phyloP scores from a whole-genome alignment of 2,329 filamentous ascomycete genomes.

The Corniculantispora saksenae region DNA sequence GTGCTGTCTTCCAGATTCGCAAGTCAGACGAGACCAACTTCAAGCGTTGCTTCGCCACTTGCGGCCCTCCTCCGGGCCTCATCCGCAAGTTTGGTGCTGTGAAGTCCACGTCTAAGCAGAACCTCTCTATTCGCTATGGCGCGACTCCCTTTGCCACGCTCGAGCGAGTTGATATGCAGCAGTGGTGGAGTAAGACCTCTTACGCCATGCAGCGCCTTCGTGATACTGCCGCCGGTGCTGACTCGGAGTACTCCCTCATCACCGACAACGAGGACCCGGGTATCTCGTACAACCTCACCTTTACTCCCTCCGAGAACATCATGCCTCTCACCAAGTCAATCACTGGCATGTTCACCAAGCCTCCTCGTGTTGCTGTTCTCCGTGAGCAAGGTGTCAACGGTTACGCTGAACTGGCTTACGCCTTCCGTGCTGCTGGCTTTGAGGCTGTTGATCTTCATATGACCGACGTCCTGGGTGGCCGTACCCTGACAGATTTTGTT shows the following conservation, averaged over 20 bases:
- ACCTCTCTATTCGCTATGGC: constrained; percentile 73
- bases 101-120: constrained; percentile 68
- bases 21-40: constrained; percentile 83
- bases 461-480: constrained; percentile 82
- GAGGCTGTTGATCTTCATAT: constrained; percentile 93
- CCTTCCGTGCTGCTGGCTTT: constrained; percentile 89
- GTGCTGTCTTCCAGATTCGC: constrained; percentile 92
- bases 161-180: constrained; percentile 73
- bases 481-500: constrained; percentile 78
- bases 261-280: constrained; percentile 77
- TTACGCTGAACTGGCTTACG: constrained; percentile 96
- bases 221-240: constrained; percentile 85
- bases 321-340: constrained; percentile 58
- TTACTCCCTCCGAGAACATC: constrained; percentile 74
- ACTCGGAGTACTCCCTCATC: constrained; percentile 77
- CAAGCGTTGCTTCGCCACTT: constrained; percentile 86
- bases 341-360: constrained; percentile 54
- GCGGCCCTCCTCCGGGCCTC: constrained; percentile 77
- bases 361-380: constrained; percentile 83
- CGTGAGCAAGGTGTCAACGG: constrained; percentile 96
- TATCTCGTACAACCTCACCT: constrained; percentile 80
- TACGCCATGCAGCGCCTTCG: constrained; percentile 87
- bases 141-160: constrained; percentile 68
- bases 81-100: constrained; percentile 84
- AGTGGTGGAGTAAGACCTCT: constrained; percentile 86